Evolutionary conservation across 768 basidiomycete genomes (phyloP), one percentile per base, ranked within the genome.

Genomic region (Agrocybe praecox): DNA sequence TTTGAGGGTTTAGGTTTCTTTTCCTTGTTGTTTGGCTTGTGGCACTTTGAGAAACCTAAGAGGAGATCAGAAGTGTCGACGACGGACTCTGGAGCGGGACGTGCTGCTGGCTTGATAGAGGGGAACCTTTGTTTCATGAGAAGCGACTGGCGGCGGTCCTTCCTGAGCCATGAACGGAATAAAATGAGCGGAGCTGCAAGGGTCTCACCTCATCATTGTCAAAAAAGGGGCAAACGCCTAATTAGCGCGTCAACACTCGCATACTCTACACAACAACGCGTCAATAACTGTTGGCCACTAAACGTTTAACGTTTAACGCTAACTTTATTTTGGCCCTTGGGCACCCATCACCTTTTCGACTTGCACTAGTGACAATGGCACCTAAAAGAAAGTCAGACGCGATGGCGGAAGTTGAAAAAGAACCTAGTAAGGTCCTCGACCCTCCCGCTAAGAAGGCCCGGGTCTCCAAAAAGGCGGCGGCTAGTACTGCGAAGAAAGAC

Each of bases 51-150:
- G 46, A 59, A 58, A 56, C 59, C 65, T 65, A 33, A 65, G 53
- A 34, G 65, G 44, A 36, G 60, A 61, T 61, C 67, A 59, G 89
- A 91, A 6, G 87, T 80, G 70, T 92, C 90, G 50, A 87, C 66
- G 62, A 90, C 70, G 21, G 87, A 89, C 70, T 89, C 83, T 52
- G 88, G 79, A 12, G 63, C 62, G 17, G 72, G 72, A 10, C 75
- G 76, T 58, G n/a, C n/a, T 91, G 63, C 90, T 91, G 40, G 79
- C 82, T 65, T 93, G 85, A 63, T 92, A 95, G 2, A 91, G 68
- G 0, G 89, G 53, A 75, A 55, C 57, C 73, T 69, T 74, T 74
- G 53, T 53, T 34, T 53, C 65, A 36, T 45, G 48, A 46, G 24
- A 15, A 43, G 21, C 12, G 21, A 22, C 19, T 29, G n/a, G n/a